Evolutionary conservation across 371 early-diverging fungal species (phyloP), one percentile per base, ranked within the genome.

Genomic region (Apophysomyces sp.): DNA sequence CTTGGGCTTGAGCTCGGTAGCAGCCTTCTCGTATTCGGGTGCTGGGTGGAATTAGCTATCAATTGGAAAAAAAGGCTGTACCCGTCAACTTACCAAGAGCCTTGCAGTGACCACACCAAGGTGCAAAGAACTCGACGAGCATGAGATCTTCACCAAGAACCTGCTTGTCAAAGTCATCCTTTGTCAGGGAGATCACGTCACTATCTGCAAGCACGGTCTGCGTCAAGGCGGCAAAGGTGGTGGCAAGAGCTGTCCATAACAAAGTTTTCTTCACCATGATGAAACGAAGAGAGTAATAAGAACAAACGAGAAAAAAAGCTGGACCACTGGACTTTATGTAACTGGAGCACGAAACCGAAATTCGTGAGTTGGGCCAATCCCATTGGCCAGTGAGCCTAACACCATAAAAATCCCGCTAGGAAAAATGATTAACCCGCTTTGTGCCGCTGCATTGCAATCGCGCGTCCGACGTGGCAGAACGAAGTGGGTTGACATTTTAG

Each of bases 71-170:
- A 41, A 52, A 15, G 40, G 5, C 36, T 29, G 31, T 52, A 13
- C 15, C 36, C 21, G 24, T 40, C 32, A 44, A 59, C 74, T 59
- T 80, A 85, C 85, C 85, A 60, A 92, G 82, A 41, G 86, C 83
- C 80, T 96, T 91, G 84, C 97, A 97, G 86, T 97, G 94, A 53
- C 92, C 94, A 78, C 97, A 96, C 97, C 97, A 92, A 60, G 93
- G 96, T 5, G 96, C 97, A 76, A 87, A 97, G 83, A 96, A 97
- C 82, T 97, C 94, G 58, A 97, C 92, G 58, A 98, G 86, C 62
- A 92, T 84, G 59, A 96, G 64, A 15, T 86, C 77, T 74, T 92
- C 82, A 15, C 77, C 68, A 39, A 84, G 65, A 54, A 93, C 82
- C 60, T 81, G 77, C 18, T 68, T 62, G 37, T 80, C 69, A 77